Base-by-base conservation (phyloP, 331 rosid species). In the Spiraea crenata region DNA sequence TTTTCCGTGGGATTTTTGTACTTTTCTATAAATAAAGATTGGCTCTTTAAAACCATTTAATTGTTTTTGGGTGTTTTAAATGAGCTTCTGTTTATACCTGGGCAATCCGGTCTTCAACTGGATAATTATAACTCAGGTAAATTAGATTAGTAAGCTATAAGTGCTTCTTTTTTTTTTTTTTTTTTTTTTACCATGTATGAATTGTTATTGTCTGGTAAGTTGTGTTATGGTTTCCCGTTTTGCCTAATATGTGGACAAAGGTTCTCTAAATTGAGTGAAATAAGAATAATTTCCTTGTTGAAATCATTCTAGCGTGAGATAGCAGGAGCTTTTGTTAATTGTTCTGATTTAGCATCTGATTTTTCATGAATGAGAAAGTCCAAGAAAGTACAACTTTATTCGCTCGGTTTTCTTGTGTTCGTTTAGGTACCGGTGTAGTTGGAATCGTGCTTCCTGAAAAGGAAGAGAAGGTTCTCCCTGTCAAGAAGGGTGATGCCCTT, bases 401-500 rank as follows among this genome's bases (percentile, higher is more conserved):
- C 1, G 2, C 31, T 25, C 31, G 31, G 14, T 48, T 46, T 34
- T 48, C 13, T 76, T 71, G 48, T 20, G 16, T 56, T 67, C 45
- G 25, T 25, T 65, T 17, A 91, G 97, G 97, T n/a, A 52, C 7
- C 44, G 97, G 96, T 19, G 82, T 65, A n/a, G 85, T 76, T 51
- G 96, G 97, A 79, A 70, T 91, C 37, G 84, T 91, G 9, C 87
- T 82, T 12, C 93, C 96, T 2, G 96, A 89, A 71, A 41, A 74
- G 38, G 90, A 91, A 70, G 96, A 91, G 82, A 89, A 82, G 85
- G 87, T 89, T 49, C 57, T 91, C 31, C 88, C 90, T 70, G 84
- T 91, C 19, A 89, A 87, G 78, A 85, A 87, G 83, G 96, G 97
- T 25, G 96, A 91, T 64, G 90, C 96, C 3, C 66, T 91, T 75